phyloP scores from a whole-genome alignment of 2,329 filamentous ascomycete genomes.

The Pleurostoma richardsiae region DNA sequence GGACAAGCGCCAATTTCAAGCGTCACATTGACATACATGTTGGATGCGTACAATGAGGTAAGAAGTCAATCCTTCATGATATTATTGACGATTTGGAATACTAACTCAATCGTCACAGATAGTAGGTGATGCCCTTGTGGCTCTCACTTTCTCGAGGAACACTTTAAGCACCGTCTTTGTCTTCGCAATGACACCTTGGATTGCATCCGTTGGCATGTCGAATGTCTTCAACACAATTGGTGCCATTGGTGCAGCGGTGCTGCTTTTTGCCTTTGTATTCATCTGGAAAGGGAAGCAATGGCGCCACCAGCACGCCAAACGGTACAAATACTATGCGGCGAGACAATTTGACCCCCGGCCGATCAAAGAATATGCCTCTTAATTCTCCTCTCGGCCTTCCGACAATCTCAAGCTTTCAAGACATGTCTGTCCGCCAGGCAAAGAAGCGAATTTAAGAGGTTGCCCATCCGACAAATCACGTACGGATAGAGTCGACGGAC shows the following conservation, averaged over 20 bases:
- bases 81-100: neutral
- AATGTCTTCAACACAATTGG: conserved; percentile 12
- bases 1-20: conserved; percentile 7
- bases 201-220: conserved; percentile 6
- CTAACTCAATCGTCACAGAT: conserved; percentile 2
- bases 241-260: conserved; percentile 7
- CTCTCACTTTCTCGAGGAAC: conserved; percentile 9
- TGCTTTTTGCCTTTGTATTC: conserved; percentile 9
- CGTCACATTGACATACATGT: conserved; percentile 9
- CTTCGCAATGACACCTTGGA: conserved; percentile 10
- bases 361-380: conserved; percentile 1
- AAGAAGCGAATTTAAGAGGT: no score
- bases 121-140: conserved; percentile 9
- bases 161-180: conserved; percentile 10
- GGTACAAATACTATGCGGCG: conserved; percentile 8
- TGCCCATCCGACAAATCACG: no score
- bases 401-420: no score
- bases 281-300: conserved; percentile 10
- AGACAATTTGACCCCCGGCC: conserved; percentile 10
- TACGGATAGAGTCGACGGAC: no score
- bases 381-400: neutral
- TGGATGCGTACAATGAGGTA: conserved; percentile 11
- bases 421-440: no score
- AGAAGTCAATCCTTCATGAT: neutral
- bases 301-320: conserved; percentile 4